A percentile compares a stretch with the other conserved stretches of the same genome.
Conservation (phyloP, 305 asterid species). For the Fraxinus platypoda region DNA sequence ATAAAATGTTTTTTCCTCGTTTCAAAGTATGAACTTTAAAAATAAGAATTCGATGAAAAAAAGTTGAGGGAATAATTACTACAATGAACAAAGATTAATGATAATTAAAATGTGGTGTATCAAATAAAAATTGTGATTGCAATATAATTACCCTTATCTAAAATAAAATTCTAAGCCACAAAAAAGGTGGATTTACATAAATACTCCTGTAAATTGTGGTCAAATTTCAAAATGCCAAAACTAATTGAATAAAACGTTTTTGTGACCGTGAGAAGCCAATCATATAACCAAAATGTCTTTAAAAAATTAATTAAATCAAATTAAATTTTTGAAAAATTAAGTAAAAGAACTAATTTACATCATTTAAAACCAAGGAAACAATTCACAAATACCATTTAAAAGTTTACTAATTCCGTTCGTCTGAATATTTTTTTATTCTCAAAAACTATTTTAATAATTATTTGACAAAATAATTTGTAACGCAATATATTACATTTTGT, state of each 20-base stretch:
- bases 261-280: background rate
- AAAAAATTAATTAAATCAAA: background rate
- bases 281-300: background rate
- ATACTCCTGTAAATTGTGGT: background rate
- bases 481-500: background rate
- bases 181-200: background rate
- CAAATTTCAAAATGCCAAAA: background rate
- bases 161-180: background rate
- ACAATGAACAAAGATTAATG: too few species aligned
- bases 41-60: too few species aligned
- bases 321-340: too few species aligned
- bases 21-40: too few species aligned
- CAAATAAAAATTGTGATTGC: too few species aligned
- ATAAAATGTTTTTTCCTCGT: too few species aligned
- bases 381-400: background rate
- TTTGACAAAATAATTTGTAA: too few species aligned
- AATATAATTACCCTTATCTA: background rate
- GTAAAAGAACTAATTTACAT: background rate
- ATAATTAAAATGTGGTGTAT: too few species aligned
- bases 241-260: background rate
- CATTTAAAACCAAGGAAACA: background rate
- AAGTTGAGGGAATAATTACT: too few species aligned
- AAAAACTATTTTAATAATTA: too few species aligned
- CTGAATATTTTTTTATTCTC: background rate
- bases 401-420: background rate